These are phyloP conservation scores for Penicillium longicatenatum DNA, from an alignment of 495 filamentous ascomycete species.

Conservation along the genomic window DNA sequence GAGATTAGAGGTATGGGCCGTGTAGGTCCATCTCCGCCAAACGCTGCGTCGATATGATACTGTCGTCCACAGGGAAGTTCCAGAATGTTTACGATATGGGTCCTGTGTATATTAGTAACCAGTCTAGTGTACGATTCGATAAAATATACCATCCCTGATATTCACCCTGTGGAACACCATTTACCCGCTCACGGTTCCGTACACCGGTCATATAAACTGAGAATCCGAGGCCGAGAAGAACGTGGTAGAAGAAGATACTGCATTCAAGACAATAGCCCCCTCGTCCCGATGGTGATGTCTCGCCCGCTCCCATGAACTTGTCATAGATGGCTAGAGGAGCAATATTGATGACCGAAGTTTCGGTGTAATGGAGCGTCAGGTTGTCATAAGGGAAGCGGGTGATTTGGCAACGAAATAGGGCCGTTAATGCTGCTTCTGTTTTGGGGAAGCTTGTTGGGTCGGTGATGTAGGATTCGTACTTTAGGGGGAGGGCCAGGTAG, in stretches of 20 bases:
- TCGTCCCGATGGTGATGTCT: slow-evolving; percentile 39
- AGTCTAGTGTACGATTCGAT: background rate
- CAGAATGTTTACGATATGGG: slow-evolving; percentile 72
- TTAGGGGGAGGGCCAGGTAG: slow-evolving; percentile 24
- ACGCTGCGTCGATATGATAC: slow-evolving; percentile 72
- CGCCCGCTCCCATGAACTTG: slow-evolving; percentile 57
- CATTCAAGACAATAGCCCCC: slow-evolving; percentile 82
- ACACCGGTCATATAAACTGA: slow-evolving; percentile 54
- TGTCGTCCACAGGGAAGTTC: slow-evolving; percentile 45
- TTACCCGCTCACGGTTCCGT: slow-evolving; percentile 35
- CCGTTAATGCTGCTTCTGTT: slow-evolving; percentile 26
- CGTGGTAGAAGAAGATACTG: slow-evolving; percentile 64
- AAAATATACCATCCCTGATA: slow-evolving; percentile 44
- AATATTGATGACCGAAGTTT: slow-evolving; percentile 52
- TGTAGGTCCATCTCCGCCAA: slow-evolving; percentile 64
- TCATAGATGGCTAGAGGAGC: slow-evolving; percentile 58
- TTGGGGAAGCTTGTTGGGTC: slow-evolving; percentile 26
- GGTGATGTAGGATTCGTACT: slow-evolving; percentile 21
- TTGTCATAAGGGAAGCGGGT: slow-evolving; percentile 73
- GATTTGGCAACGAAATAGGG: slow-evolving; percentile 48
- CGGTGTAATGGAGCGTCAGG: slow-evolving; percentile 57
- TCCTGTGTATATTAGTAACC: slow-evolving; percentile 32
- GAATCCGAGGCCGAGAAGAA: slow-evolving; percentile 66
- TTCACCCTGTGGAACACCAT: slow-evolving; percentile 34
- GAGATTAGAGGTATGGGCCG: slow-evolving; percentile 53